phyloP scores from a whole-genome alignment of 108 stramenopile genomes.

The Cyclostephanos invisitatus region DNA sequence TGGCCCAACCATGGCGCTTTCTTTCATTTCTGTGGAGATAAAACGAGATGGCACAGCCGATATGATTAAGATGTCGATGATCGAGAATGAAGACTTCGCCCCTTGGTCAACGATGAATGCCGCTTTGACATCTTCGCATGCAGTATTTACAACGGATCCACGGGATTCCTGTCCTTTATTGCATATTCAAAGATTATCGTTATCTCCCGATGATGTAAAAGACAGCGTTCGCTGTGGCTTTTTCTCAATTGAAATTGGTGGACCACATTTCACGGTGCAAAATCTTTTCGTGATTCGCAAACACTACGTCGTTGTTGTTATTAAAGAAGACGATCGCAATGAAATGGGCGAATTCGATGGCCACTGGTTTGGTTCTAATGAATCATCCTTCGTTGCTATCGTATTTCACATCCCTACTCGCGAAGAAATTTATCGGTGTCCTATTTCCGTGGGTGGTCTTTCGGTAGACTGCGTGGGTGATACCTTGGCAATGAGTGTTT shows the following conservation, averaged over 20 bases:
- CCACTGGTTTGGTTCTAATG: constrained; percentile 39
- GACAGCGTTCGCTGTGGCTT: neutral
- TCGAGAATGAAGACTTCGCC: constrained; percentile 9
- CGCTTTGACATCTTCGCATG: constrained; percentile 10
- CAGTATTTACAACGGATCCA: neutral
- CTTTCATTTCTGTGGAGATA: constrained; percentile 11
- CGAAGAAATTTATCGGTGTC: constrained; percentile 17
- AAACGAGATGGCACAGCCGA: constrained; percentile 11
- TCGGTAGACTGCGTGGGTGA: constrained; percentile 20
- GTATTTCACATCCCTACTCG: constrained; percentile 35
- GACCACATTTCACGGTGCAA: constrained; percentile 1
- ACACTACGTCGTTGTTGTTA: constrained; percentile 26
- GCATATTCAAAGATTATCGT: neutral
- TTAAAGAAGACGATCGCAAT: neutral
- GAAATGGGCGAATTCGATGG: constrained; percentile 18
- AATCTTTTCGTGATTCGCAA: constrained; percentile 20
- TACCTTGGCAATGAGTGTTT: constrained; percentile 28
- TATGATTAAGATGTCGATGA: constrained; percentile 8
- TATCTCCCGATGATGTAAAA: neutral
- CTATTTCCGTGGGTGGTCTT: constrained; percentile 6
- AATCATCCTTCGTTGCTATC: constrained; percentile 4
- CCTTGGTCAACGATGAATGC: constrained; percentile 1
- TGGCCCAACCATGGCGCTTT: neutral
- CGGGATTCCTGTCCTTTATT: neutral
- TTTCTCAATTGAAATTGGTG: constrained; percentile 18